Percentiles rank a stretch among this genome's conserved stretches.
Evolutionary conservation across 2,329 filamentous ascomycete species (phyloP).

Genomic region (Blumeria hordei): DNA sequence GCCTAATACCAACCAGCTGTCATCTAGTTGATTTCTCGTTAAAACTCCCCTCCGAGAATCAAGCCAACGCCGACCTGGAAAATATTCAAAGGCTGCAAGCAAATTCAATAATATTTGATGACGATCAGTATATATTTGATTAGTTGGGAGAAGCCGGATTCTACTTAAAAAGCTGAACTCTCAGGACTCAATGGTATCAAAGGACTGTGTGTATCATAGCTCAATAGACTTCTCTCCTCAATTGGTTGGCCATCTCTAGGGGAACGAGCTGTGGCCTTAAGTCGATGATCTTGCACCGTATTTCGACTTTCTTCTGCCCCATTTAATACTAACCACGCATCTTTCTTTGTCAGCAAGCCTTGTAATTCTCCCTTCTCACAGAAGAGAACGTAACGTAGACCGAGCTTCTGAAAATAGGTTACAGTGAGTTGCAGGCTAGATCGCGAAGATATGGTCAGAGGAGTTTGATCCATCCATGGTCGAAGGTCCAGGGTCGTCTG

Average conservation of each 20-base stretch:
- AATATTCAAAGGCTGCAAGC: not conserved
- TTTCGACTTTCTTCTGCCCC: conserved; percentile 40
- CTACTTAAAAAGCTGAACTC: not conserved
- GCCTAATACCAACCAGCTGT: too few relatives aligned
- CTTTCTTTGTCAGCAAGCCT: conserved; percentile 87
- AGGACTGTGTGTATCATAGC: conserved; percentile 13
- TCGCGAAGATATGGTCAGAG: conserved; percentile 62
- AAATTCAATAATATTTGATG: not conserved
- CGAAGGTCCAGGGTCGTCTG: conserved; percentile 60
- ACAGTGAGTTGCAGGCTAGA: conserved; percentile 65
- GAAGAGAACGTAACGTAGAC: conserved; percentile 74
- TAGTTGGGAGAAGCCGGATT: not conserved
- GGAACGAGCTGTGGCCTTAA: conserved; percentile 16
- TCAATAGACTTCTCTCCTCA: conserved; percentile 22
- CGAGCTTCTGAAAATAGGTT: conserved; percentile 84
- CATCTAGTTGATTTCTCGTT: not conserved
- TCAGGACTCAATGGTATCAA: conserved; percentile 6
- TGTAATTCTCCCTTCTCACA: conserved; percentile 58
- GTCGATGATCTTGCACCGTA: conserved; percentile 15
- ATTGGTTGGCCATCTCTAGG: conserved; percentile 18
- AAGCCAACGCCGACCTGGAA: not conserved
- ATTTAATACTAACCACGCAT: conserved; percentile 83
- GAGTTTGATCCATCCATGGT: conserved; percentile 98
- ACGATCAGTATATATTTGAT: not conserved
- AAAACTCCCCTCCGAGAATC: not conserved